A percentile compares a stretch with the other conserved stretches of the same genome.
Evolutionary conservation across 164 flowering plant genomes (phyloP).

Genomic region (grape (Vitis vinifera)): DNA sequence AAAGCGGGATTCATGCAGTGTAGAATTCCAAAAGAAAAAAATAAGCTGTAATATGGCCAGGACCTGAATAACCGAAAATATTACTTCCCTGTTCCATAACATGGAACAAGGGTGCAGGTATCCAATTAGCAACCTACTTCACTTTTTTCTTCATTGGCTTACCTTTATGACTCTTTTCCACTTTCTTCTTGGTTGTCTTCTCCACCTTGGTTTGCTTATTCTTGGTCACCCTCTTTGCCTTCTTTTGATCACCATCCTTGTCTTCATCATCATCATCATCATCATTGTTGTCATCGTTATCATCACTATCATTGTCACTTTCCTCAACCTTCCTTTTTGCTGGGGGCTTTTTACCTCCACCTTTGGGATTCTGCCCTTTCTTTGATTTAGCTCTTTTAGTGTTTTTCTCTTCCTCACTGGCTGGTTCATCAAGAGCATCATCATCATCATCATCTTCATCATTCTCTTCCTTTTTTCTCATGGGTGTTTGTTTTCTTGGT

Average conservation of each 20-base stretch:
- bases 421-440: conserved; percentile 25
- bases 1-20: too few relatives aligned
- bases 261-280: conserved; percentile 14
- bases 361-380: conserved; percentile 20
- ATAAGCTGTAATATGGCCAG: neutral
- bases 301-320: conserved; percentile 29
- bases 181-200: conserved; percentile 23
- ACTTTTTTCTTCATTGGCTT: conserved; percentile 26
- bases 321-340: conserved; percentile 33
- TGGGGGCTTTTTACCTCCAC: neutral
- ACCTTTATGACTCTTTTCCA: conserved; percentile 19
- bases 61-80: conserved; percentile 5
- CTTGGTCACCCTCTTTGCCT: conserved; percentile 15
- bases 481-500: conserved; percentile 34
- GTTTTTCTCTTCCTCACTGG: conserved; percentile 22
- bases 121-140: conserved; percentile 10
- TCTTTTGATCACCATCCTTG: conserved; percentile 15
- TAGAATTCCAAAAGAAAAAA: neutral
- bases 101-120: neutral
- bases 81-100: conserved; percentile 6
- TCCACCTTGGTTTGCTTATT: conserved; percentile 22
- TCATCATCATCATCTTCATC: conserved; percentile 21
- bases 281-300: conserved; percentile 11
- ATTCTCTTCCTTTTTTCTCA: conserved; percentile 20
- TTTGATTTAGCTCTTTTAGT: conserved; percentile 15